These are phyloP conservation scores for Iberis amara DNA, from an alignment of 441 rosid species.

Conservation along the genomic window DNA sequence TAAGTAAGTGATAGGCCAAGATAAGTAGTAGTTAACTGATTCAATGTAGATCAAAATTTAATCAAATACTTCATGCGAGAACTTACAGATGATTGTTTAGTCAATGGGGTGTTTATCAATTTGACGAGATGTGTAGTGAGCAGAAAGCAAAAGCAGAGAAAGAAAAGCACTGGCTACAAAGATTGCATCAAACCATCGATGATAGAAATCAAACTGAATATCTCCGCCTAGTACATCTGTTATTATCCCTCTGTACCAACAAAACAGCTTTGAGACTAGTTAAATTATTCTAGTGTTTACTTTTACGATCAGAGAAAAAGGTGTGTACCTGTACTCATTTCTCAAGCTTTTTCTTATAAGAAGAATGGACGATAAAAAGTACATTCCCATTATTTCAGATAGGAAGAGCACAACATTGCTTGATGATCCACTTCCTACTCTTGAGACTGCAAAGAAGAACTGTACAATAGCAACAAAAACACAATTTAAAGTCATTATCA, in stretches of 20 bases:
- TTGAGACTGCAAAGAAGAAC: constrained; percentile 99
- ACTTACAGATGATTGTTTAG: constrained; percentile 35
- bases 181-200: constrained; percentile 97
- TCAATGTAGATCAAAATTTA: background rate
- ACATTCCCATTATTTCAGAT: constrained; percentile 99
- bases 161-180: constrained; percentile 97
- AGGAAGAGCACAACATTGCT: constrained; percentile 96
- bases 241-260: constrained; percentile 71
- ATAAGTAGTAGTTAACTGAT: background rate
- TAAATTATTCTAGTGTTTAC: background rate
- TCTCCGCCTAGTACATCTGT: constrained; percentile 96
- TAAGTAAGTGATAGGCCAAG: background rate
- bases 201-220: constrained; percentile 96
- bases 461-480: constrained; percentile 27
- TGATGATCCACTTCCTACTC: constrained; percentile 98
- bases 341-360: constrained; percentile 96
- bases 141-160: constrained; percentile 86
- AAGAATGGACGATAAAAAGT: constrained; percentile 90
- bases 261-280: constrained; percentile 11
- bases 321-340: constrained; percentile 70
- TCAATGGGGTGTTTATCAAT: constrained; percentile 90
- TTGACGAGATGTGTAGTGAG: constrained; percentile 95
- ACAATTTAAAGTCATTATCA: constrained; percentile 29
- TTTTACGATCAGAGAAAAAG: background rate
- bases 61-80: background rate